Conservation (phyloP, 208 protist genomes). For the Herpetomonas tarakana region DNA sequence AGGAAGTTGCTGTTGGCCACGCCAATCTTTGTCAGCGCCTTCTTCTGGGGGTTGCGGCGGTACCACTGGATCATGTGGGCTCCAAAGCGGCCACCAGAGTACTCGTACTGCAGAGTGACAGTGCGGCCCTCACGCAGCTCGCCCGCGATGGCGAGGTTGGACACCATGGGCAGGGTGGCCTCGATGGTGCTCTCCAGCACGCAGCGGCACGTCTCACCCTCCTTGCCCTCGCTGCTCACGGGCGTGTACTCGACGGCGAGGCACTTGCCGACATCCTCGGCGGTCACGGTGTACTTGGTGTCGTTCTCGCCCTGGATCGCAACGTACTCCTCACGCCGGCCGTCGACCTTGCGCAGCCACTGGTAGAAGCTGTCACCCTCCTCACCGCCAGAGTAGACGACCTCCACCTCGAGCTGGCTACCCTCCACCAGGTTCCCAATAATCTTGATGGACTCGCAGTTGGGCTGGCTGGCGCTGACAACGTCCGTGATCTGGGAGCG, state of each 20-base stretch:
- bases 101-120: constrained; percentile 77
- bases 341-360: constrained; percentile 83
- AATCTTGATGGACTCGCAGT: constrained; percentile 90
- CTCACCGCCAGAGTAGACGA: constrained; percentile 80
- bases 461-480: constrained; percentile 61
- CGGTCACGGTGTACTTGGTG: constrained; percentile 70
- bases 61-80: constrained; percentile 89
- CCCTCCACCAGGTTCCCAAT: constrained; percentile 84
- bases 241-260: constrained; percentile 91
- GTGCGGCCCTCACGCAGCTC: constrained; percentile 65
- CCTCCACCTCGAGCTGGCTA: constrained; percentile 79
- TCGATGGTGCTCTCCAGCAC: constrained; percentile 88
- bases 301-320: constrained; percentile 77
- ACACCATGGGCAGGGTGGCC: constrained; percentile 49
- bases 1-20: constrained; percentile 64
- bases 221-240: constrained; percentile 73
- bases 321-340: constrained; percentile 58
- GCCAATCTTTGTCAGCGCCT: constrained; percentile 54
- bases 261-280: constrained; percentile 85
- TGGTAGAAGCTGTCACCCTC: constrained; percentile 89
- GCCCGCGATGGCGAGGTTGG: constrained; percentile 66
- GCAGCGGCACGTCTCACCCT: constrained; percentile 88
- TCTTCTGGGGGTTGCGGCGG: constrained; percentile 45
- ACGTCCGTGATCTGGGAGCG: constrained; percentile 60
- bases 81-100: constrained; percentile 79